phyloP scores from a whole-genome alignment of 2,329 filamentous ascomycete species.

The Nothophaeocryptopus gaeumannii region DNA sequence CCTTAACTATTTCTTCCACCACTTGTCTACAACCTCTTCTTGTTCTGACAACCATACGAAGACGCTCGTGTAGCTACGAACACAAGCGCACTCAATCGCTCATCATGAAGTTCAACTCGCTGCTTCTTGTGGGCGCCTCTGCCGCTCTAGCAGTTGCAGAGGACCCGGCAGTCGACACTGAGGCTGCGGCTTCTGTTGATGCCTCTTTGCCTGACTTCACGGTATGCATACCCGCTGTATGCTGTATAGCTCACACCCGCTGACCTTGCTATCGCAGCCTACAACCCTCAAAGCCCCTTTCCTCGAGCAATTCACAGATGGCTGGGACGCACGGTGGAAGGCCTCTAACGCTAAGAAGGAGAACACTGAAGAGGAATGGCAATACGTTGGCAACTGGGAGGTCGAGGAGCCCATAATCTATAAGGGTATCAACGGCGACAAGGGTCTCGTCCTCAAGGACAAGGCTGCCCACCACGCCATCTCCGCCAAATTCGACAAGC shows the following conservation, averaged over 20 bases:
- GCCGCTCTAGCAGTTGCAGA: slow-evolving; percentile 17
- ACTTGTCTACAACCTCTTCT: too few relatives aligned
- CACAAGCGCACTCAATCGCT: not conserved
- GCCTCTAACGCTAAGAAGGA: slow-evolving; percentile 96
- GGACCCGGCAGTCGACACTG: slow-evolving; percentile 15
- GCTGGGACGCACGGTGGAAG: slow-evolving; percentile 93
- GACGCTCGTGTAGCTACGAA: too few relatives aligned
- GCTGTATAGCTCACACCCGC: not conserved
- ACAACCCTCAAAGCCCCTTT: slow-evolving; percentile 87
- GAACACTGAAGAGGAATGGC: slow-evolving; percentile 84
- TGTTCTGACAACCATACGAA: too few relatives aligned
- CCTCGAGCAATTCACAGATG: slow-evolving; percentile 96
- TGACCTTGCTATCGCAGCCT: slow-evolving; percentile 57
- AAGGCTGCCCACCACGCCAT: slow-evolving; percentile 97
- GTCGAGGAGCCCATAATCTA: slow-evolving; percentile 90
- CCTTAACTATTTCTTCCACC: too few relatives aligned
- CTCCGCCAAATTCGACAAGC: slow-evolving; percentile 95
- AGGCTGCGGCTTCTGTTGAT: slow-evolving; percentile 14
- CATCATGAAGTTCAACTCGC: slow-evolving; percentile 17
- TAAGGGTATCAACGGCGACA: slow-evolving; percentile 92
- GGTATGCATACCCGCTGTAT: slow-evolving; percentile 15
- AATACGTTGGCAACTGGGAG: slow-evolving; percentile 92
- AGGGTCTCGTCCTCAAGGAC: slow-evolving; percentile 97
- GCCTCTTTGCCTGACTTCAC: slow-evolving; percentile 24
- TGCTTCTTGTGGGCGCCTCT: slow-evolving; percentile 14